Conservation (phyloP, 2,329 filamentous ascomycete species). For the Seiridium cupressi region DNA sequence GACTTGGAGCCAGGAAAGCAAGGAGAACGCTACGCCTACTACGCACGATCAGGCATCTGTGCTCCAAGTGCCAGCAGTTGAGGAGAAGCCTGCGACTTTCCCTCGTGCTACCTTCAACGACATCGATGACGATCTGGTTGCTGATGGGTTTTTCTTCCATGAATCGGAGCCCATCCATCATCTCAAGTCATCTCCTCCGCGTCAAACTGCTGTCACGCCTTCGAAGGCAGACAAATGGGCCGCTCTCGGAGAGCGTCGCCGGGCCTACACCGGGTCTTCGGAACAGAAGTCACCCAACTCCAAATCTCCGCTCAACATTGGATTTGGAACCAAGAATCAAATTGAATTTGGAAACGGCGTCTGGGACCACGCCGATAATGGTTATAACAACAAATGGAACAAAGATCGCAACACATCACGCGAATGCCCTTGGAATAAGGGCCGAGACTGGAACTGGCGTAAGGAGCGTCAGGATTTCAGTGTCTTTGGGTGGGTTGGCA, state of each 20-base stretch:
- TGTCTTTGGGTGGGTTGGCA: constrained; percentile 86
- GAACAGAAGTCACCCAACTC: constrained; percentile 48
- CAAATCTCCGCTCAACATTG: constrained; percentile 44
- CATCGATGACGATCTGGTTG: constrained; percentile 63
- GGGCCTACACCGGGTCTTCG: constrained; percentile 57
- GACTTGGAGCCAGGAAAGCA: constrained; percentile 77
- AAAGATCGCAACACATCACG: constrained; percentile 44
- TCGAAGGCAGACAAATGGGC: constrained; percentile 74
- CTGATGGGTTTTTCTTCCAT: constrained; percentile 73
- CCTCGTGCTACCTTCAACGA: constrained; percentile 39
- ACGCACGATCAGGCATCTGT: constrained; percentile 43
- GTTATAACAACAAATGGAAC: constrained; percentile 33
- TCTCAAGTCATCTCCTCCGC: constrained; percentile 37
- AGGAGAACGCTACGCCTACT: constrained; percentile 34
- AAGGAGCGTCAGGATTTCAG: constrained; percentile 67
- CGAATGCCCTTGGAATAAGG: constrained; percentile 56
- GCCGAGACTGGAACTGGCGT: constrained; percentile 61
- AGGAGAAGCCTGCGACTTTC: constrained; percentile 37
- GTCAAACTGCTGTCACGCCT: constrained; percentile 47
- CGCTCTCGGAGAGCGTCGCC: constrained; percentile 78
- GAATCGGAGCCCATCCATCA: constrained; percentile 49
- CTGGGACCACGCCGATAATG: constrained; percentile 42
- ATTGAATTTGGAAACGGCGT: constrained; percentile 34
- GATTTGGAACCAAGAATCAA: constrained; percentile 35
- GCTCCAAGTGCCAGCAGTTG: constrained; percentile 37